Conservation (phyloP, 345 rosid genomes). For the Cardamine occulta region DNA sequence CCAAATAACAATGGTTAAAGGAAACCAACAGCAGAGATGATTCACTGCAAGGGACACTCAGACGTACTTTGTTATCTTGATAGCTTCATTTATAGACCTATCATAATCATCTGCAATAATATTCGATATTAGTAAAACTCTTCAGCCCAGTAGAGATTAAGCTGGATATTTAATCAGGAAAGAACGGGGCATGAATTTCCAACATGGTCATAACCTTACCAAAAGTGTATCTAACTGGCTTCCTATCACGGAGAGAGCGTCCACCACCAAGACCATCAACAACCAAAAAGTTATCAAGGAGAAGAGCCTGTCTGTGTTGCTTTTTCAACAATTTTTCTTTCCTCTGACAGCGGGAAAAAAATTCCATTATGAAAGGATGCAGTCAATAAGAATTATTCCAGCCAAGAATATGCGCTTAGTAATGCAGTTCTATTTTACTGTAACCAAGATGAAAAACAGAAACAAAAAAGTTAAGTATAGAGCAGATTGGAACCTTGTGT, state of each 20-base stretch:
- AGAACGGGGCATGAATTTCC: slow-evolving; percentile 17
- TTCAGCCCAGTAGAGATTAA: slow-evolving; percentile 8
- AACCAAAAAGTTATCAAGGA: slow-evolving; percentile 76
- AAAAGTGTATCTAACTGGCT: slow-evolving; percentile 95
- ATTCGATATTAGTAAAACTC: slow-evolving; percentile 21
- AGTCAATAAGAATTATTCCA: slow-evolving; percentile 13
- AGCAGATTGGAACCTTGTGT: slow-evolving; percentile 71
- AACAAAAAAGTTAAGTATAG: not conserved
- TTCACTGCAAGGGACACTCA: slow-evolving; percentile 21
- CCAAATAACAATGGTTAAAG: not conserved
- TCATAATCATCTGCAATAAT: slow-evolving; percentile 94
- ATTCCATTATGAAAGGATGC: slow-evolving; percentile 8
- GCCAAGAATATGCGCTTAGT: slow-evolving; percentile 2
- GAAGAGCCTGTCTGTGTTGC: slow-evolving; percentile 96
- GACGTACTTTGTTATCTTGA: slow-evolving; percentile 85
- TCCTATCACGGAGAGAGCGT: slow-evolving; percentile 96
- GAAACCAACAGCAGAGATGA: slow-evolving; percentile 25
- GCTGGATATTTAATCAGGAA: slow-evolving; percentile 4
- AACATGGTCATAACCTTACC: slow-evolving; percentile 56
- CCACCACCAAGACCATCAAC: slow-evolving; percentile 88
- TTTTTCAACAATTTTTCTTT: slow-evolving; percentile 55
- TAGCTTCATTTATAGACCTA: slow-evolving; percentile 96
- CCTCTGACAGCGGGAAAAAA: slow-evolving; percentile 36
- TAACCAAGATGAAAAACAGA: slow-evolving; percentile 19
- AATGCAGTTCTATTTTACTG: slow-evolving; percentile 5